Evolutionary conservation across 2,329 filamentous ascomycete genomes (phyloP), one percentile per base, ranked within the genome.

Genomic region (Monascus ruber): DNA sequence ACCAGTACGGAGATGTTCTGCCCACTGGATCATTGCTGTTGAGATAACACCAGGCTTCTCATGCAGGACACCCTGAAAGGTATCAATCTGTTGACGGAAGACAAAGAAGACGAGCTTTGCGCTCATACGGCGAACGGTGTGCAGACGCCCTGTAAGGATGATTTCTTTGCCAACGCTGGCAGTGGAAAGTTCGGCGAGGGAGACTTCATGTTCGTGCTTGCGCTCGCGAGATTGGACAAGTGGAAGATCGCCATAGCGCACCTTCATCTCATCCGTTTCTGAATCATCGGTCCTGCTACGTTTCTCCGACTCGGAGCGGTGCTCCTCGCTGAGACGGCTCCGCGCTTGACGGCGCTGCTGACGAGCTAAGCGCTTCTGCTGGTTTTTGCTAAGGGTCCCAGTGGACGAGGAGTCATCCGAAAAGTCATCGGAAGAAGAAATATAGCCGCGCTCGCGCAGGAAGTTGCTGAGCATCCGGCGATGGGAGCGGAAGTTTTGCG

Each of bases 91-190:
- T 63, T 94, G 85, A 40, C 88, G 81, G 55, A 94, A 82, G 42
- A 94, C 75, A 33, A 94, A 68, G 61, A 94, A 94, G 52, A 86
- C 84, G 28, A 94, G 71, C 49, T 83, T 81, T 50, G 84, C 74
- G 56, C 85, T 89, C 66, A 94, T 74, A 50, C 82, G 81, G 35
- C 88, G 79, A 42, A 91, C 72, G 41, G 87, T 85, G 59, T 89
- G 83, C 17, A 91, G 69, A 28, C 85, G 74, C 29, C 81, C 82
- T 32, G 77, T 76, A 64, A 88, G 86, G 40, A 66, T 63, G 36
- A 86, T 69, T 46, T 74, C 67, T 49, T 78, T 65, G 28, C 79
- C 81, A 17, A 72, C 66, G 42, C 72, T 63, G n/a, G 64, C 62
- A 3, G 64, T 55, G 5, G 65, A 69, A 37, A 81, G 68, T 33